These are phyloP conservation scores for Magnusiomyces ingens DNA, from an alignment of 1,139 yeast genomes.

Conservation along the genomic window DNA sequence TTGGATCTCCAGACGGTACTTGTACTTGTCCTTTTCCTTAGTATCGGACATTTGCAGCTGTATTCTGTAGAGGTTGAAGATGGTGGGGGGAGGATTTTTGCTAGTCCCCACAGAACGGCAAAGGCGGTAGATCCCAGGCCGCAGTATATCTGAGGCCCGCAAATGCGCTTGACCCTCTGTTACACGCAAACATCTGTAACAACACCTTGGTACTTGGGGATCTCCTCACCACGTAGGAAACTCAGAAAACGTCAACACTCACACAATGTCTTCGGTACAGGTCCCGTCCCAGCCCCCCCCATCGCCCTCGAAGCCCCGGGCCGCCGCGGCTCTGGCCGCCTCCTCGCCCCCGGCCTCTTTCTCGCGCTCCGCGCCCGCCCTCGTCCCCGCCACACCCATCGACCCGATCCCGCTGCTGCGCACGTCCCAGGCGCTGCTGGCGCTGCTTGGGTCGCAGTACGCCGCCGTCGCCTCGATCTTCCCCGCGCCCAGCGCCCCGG, in stretches of 20 bases:
- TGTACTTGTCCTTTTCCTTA: conserved; percentile 23
- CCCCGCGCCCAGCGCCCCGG: neutral
- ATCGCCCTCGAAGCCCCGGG: no score
- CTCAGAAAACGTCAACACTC: no score
- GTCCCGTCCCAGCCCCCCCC: neutral
- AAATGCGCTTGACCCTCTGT: no score
- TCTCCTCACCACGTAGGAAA: no score
- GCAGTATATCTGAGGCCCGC: no score
- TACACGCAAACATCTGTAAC: neutral
- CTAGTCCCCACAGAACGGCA: neutral
- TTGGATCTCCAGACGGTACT: conserved; percentile 30
- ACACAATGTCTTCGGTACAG: no score
- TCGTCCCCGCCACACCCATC: neutral
- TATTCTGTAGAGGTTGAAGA: no score
- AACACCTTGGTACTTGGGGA: neutral
- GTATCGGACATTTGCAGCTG: neutral
- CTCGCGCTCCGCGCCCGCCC: no score
- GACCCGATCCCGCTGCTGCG: conserved; percentile 42
- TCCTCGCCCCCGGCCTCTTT: no score
- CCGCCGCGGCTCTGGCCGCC: no score
- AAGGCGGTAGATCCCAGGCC: no score
- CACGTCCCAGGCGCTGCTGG: neutral
- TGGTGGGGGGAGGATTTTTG: no score
- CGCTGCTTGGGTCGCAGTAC: neutral
- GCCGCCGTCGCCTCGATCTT: neutral